phyloP scores from a whole-genome alignment of 352 stramenopile genomes.

The Globisporangium barbulae region DNA sequence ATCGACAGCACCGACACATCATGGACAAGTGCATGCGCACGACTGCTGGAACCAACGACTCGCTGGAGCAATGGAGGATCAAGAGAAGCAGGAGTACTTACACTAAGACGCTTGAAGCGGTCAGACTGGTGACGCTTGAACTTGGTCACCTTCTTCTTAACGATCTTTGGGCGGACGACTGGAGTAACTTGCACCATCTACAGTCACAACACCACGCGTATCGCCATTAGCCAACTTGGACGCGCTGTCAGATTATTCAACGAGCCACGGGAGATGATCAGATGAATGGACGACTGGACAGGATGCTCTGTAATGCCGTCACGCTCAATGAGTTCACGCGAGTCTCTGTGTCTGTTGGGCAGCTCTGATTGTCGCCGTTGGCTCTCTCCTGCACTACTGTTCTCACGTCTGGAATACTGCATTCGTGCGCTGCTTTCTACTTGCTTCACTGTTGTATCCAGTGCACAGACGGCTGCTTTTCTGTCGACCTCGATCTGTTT shows the following conservation, averaged over 20 bases:
- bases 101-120: conserved; percentile 96
- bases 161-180: conserved; percentile 90
- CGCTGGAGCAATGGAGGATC: background rate
- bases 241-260: background rate
- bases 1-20: background rate
- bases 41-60: background rate
- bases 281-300: background rate
- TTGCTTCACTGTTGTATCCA: background rate
- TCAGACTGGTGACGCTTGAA: conserved; percentile 99
- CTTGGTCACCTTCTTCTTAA: conserved; percentile 99
- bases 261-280: background rate
- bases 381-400: background rate
- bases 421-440: background rate
- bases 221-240: background rate
- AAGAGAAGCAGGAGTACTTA: conserved; percentile 36
- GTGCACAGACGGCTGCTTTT: background rate
- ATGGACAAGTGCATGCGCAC: background rate
- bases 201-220: conserved; percentile 10
- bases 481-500: conserved; percentile 3
- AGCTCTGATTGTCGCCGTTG: background rate
- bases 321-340: background rate
- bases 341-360: background rate
- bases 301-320: background rate
- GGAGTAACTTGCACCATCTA: conserved; percentile 91
- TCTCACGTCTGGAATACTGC: background rate